Evolutionary conservation across 2,329 filamentous ascomycete species (phyloP), one percentile per base, ranked within the genome.

Genomic region (Chalaropsis ovoidea): DNA sequence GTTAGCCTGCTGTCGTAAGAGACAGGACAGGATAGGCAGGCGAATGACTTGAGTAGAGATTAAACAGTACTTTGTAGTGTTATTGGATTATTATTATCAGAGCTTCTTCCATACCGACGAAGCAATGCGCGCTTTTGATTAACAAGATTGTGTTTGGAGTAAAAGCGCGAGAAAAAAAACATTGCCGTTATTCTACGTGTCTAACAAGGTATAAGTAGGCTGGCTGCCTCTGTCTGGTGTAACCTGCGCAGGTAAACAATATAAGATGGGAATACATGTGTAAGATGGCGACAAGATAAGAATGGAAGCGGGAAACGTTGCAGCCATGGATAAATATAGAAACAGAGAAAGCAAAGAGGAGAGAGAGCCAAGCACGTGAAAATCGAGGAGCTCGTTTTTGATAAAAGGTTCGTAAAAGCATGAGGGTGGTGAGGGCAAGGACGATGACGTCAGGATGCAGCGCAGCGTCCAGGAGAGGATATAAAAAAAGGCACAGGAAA

Each of bases 11-110:
- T 4, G 24, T 45, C 7, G 6, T 17, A 27, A 17, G 4, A 8
- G 22, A 24, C 49, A 56, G 41, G 8, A 7, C 8, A 42, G 41
- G 1, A 42, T 13, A 42, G 52, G 52, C 27, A 17, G 52, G 27
- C 22, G 22, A 62, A 62, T 45, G 60, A 24, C 41, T 41, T 43
- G 6, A 43, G 35, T 61, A 13, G 58, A 43, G 35, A 61, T 61
- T 61, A 42, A 27, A 42, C 10, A 42, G 41, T 62, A 61, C 47
- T 35, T 31, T 56, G 27, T 56, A 56, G 52, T 56, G 52, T 56
- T 56, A 45, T 45, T 62, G 11, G 19, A 45, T 41, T 62, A 41
- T 43, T 47, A 4, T 43, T 43, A 62, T 43, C n/a, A 45, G 60
- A 22, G 52, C 27, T 56, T 56, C 52, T 11, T 49, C 47, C 4